These are phyloP conservation scores for Mortierella hygrophila DNA, from an alignment of 192 early-diverging fungal species.

Conservation along the genomic window DNA sequence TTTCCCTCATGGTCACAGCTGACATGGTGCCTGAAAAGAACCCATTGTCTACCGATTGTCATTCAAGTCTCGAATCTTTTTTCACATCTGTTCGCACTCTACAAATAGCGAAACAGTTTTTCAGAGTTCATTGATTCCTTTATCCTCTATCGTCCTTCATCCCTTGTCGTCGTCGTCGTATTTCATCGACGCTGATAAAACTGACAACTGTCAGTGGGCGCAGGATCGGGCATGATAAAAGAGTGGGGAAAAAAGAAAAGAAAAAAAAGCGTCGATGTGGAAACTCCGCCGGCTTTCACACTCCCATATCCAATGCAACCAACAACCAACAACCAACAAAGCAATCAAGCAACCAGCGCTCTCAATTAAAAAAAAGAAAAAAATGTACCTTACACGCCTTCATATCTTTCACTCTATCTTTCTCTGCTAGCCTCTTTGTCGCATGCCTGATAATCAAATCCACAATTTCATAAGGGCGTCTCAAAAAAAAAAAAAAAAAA, in stretches of 20 bases:
- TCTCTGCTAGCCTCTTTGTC: background rate
- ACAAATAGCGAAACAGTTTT: no score
- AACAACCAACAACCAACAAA: no score
- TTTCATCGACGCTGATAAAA: no score
- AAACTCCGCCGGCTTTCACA: background rate
- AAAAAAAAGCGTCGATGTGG: background rate
- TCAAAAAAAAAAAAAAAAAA: no score
- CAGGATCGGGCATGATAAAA: conserved; percentile 3
- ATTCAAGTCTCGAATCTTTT: no score
- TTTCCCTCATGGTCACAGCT: background rate
- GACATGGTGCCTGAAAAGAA: background rate
- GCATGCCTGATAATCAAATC: background rate
- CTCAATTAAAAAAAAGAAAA: background rate
- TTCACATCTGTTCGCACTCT: no score
- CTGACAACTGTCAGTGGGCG: background rate
- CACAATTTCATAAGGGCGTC: no score
- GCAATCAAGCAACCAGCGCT: background rate
- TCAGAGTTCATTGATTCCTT: no score
- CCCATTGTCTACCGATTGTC: no score
- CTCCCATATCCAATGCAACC: background rate
- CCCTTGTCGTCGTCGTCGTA: no score
- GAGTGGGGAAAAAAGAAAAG: background rate
- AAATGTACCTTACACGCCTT: background rate
- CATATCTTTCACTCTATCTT: background rate
- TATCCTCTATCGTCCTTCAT: no score